Evolutionary conservation across 2,329 filamentous ascomycete genomes (phyloP).

Genomic region (Diplodia seriata): DNA sequence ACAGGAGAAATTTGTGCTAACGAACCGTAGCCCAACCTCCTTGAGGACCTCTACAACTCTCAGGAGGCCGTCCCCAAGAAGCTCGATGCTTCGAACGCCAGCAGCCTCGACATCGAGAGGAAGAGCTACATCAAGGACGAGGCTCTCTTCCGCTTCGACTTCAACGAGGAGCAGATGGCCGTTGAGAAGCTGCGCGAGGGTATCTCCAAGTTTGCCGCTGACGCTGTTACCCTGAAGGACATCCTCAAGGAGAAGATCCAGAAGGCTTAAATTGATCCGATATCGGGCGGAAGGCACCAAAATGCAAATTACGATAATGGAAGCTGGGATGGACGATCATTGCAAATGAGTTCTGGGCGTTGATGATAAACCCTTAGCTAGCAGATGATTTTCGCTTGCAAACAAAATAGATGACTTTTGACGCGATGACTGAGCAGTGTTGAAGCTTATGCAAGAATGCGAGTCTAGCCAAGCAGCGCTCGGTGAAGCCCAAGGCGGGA

Average conservation of each 20-base stretch:
- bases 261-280: constrained; percentile 46
- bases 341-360: constrained; percentile 2
- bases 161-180: constrained; percentile 99
- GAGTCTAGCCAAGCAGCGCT: constrained; percentile 19
- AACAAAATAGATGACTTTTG: constrained; percentile 27
- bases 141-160: constrained; percentile 92
- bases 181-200: constrained; percentile 99
- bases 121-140: constrained; percentile 91
- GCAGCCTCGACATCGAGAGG: constrained; percentile 79
- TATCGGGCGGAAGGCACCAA: constrained; percentile 35
- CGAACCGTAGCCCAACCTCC: constrained; percentile 74
- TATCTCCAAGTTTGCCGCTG: constrained; percentile 98
- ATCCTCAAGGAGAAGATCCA: constrained; percentile 88
- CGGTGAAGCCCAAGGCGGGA: background rate
- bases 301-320: constrained; percentile 27
- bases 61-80: constrained; percentile 85
- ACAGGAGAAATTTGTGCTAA: constrained; percentile 5
- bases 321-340: constrained; percentile 17
- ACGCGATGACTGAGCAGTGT: constrained; percentile 23
- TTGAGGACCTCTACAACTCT: constrained; percentile 93
- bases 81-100: constrained; percentile 75
- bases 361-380: constrained; percentile 27
- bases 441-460: constrained; percentile 19
- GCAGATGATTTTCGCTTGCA: constrained; percentile 22
- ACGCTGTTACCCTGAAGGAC: constrained; percentile 90